Base-by-base conservation (phyloP, 495 filamentous ascomycete species). In the Hypoxylon lienhwacheense region DNA sequence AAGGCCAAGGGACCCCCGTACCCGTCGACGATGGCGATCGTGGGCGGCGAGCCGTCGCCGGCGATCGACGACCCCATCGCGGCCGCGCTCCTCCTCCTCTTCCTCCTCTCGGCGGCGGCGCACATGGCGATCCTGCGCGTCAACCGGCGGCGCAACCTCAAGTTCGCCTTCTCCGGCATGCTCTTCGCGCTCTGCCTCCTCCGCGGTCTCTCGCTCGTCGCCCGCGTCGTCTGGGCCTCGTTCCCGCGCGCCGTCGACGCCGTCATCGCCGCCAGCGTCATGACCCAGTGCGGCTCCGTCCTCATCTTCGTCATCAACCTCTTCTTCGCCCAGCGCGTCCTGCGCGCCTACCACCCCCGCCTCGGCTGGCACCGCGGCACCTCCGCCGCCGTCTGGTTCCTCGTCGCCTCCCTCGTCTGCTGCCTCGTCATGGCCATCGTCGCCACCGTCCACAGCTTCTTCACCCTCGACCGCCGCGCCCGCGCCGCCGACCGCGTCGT, bases 241-340 rank as follows among this genome's bases (percentile, higher is more conserved):
- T 53, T 76, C 42, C 74, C 69, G 2, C 45, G 14, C 6, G 72
- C 83, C 53, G 59, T 84, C 32, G 59, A 55, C 20, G 47, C 92
- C 2, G 84, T 78, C 5, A 88, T 96, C 39, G 85, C 87, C 0
- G 81, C 89, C 1, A 73, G 82, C 47, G 79, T 96, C 61, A 84
- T 95, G 55, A 82, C 92, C 19, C 77, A 82, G 7, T 86, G 87
- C 0, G 91, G 91, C 19, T 81, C 90, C 14, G 60, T 95, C 17
- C 60, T 96, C 5, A 70, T 95, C n/a, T 95, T 87, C 68, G 69
- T 96, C 48, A 68, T 89, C 64, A 93, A 96, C 66, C 70, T 96
- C 21, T 74, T 93, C 59, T 87, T 89, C 64, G 73, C 86, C 0
- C 88, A 92, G 65, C 83, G 91, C 20, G 81, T 95, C 21, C 56